Evolutionary conservation across 495 filamentous ascomycete genomes (phyloP).

Genomic region (Podospora appendiculata): DNA sequence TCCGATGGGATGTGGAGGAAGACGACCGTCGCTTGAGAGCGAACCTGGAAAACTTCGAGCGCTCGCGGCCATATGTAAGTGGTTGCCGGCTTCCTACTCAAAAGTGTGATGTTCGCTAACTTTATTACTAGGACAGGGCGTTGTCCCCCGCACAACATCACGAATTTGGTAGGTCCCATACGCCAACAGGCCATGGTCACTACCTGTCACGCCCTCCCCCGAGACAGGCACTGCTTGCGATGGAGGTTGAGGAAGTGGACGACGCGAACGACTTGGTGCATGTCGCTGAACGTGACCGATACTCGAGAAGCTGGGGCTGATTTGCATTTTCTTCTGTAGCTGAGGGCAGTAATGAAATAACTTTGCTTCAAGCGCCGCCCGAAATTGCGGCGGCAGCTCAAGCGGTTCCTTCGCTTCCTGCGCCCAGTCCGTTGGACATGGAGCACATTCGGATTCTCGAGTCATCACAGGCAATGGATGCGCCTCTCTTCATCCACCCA

Average conservation of each 20-base stretch:
- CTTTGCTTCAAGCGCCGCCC: constrained; percentile 9
- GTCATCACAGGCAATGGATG: too few relatives aligned
- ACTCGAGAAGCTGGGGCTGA: constrained; percentile 19
- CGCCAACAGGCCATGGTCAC: neutral
- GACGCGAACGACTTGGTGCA: neutral
- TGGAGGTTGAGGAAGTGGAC: constrained; percentile 8
- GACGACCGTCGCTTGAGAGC: constrained; percentile 39
- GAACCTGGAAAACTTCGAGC: constrained; percentile 34
- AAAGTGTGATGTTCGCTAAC: neutral
- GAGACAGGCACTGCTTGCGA: neutral
- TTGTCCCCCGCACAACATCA: constrained; percentile 2
- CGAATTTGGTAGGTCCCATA: constrained; percentile 15
- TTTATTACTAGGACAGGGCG: constrained; percentile 2
- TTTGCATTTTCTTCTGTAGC: constrained; percentile 27
- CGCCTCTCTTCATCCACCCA: constrained; percentile 57
- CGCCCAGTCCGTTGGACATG: neutral
- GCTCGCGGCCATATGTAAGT: constrained; percentile 34
- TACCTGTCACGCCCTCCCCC: neutral
- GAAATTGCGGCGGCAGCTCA: neutral
- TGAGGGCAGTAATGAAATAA: constrained; percentile 29
- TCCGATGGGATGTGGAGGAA: constrained; percentile 58
- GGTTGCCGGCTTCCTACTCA: neutral
- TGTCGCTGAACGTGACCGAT: neutral
- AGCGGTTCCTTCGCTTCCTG: neutral
- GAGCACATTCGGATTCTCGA: constrained; percentile 6